phyloP scores from a whole-genome alignment of 1,139 yeast genomes.

The Lipomyces yarrowii region DNA sequence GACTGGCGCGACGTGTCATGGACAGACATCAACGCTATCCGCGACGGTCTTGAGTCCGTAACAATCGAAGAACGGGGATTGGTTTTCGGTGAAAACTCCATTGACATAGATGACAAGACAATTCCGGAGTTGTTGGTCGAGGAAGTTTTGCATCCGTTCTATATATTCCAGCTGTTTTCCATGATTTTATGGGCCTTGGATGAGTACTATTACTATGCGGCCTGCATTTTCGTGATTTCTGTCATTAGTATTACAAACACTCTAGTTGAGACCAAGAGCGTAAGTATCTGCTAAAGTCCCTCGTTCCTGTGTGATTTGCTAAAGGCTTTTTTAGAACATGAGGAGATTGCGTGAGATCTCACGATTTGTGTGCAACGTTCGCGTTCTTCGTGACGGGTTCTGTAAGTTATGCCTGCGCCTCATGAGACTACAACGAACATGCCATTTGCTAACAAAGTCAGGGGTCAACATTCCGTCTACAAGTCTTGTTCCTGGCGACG shows the following conservation, averaged over 20 bases:
- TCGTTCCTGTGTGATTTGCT: conserved; percentile 1
- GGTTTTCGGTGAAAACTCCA: conserved; percentile 76
- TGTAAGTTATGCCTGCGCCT: conserved; percentile 46
- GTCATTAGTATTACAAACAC: conserved; percentile 77
- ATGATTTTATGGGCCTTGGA: conserved; percentile 90
- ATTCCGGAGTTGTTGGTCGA: conserved; percentile 67
- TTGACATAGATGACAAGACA: conserved; percentile 77
- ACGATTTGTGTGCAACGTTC: conserved; percentile 70
- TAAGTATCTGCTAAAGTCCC: background rate
- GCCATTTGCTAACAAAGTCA: background rate
- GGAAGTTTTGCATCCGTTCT: conserved; percentile 93
- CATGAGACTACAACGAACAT: background rate
- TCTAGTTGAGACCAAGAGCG: conserved; percentile 69
- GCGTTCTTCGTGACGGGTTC: conserved; percentile 90
- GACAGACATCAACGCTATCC: conserved; percentile 59
- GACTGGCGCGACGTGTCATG: conserved; percentile 84
- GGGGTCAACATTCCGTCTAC: conserved; percentile 72
- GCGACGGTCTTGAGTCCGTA: conserved; percentile 73
- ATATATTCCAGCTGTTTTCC: conserved; percentile 90
- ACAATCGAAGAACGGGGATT: conserved; percentile 65
- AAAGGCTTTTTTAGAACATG: conserved; percentile 55
- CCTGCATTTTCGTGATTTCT: conserved; percentile 87
- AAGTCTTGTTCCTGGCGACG: conserved; percentile 95
- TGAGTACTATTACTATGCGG: conserved; percentile 89
- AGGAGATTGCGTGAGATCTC: conserved; percentile 74